A percentile compares a stretch with the other conserved stretches of the same genome.
Conservation (phyloP, 352 stramenopile genomes). For the Thraustochytrium striatum region DNA sequence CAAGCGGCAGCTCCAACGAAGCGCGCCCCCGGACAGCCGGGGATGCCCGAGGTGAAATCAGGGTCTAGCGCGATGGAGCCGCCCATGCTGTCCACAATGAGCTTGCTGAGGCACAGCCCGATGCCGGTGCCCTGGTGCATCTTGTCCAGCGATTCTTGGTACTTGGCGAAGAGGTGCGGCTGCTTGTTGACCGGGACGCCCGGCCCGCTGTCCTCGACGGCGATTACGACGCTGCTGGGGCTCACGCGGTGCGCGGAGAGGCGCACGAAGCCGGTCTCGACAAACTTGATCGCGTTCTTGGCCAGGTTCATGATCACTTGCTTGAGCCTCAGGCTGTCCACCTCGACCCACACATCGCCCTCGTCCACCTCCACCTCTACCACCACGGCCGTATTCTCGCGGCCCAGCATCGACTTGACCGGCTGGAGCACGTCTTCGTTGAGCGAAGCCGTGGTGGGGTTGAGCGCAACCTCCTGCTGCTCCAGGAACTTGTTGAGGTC, state of each 20-base stretch:
- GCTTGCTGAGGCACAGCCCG: slow-evolving; percentile 13
- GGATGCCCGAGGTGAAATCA: not conserved
- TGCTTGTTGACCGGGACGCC: not conserved
- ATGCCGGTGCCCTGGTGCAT: slow-evolving; percentile 1
- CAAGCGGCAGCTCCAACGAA: slow-evolving; percentile 31
- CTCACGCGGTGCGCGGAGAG: slow-evolving; percentile 6
- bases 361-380: slow-evolving; percentile 39
- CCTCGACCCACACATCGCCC: slow-evolving; percentile 41
- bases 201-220: slow-evolving; percentile 20
- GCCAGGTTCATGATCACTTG: slow-evolving; percentile 45
- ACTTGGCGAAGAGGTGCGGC: not conserved
- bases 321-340: slow-evolving; percentile 26
- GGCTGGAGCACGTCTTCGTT: slow-evolving; percentile 25
- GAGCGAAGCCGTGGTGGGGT: not conserved
- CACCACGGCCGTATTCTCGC: not conserved
- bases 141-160: not conserved
- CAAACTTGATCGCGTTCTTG: slow-evolving; percentile 45
- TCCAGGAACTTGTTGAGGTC: slow-evolving; percentile 48
- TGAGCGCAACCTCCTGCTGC: not conserved
- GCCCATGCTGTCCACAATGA: slow-evolving; percentile 26
- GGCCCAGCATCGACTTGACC: slow-evolving; percentile 14
- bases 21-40: not conserved
- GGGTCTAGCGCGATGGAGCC: slow-evolving; percentile 9
- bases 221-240: not conserved
- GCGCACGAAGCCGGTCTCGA: slow-evolving; percentile 2